Base-by-base conservation (phyloP, 306 rosid genomes). In the Mimosa pudica region DNA sequence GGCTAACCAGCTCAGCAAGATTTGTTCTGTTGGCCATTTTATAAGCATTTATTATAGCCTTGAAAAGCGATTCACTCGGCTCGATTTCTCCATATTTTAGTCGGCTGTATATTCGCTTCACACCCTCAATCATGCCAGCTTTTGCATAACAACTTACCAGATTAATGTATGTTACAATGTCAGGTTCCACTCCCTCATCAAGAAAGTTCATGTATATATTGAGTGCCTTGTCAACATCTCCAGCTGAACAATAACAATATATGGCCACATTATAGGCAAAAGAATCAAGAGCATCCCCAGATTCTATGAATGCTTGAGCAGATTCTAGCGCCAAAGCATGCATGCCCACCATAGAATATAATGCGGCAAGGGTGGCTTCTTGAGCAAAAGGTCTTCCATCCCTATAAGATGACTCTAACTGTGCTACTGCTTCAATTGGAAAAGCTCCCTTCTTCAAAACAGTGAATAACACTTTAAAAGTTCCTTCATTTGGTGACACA, bases 91-190 rank as follows among this genome's bases (percentile, higher is more conserved):
- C 96, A 55, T 80, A 84, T 81, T 90, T 89, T 48, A 95, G 70
- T 67, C 82, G 92, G 84, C 90, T 80, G 83, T 89, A 89, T 66
- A 95, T 79, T 73, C 93, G 80, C 88, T 87, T 92, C 82, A 92
- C 90, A 20, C 97, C 98, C 88, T 87, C 94, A 58, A 95, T 67
- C 93, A 95, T 88, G 75, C 96, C 90, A 51, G 97, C 94, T 83
- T 84, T 88, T 80, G 93, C 98, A 87, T 92, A 92, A 77, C 98
- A 95, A 49, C 52, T 69, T 8, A 90, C 92, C 77, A 95, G 81
- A 88, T 84, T 77, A 30, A 92, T 87, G 16, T 91, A 75, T 0
- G 98, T 92, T 51, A 89, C 93, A 52, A 92, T 52, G 80, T 95
- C 98, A 4, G 96, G 88, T 75, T 85, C 83, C 83, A 92, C 65